phyloP scores from a whole-genome alignment of 106 monocot species.

The Platanthera zijinensis region DNA sequence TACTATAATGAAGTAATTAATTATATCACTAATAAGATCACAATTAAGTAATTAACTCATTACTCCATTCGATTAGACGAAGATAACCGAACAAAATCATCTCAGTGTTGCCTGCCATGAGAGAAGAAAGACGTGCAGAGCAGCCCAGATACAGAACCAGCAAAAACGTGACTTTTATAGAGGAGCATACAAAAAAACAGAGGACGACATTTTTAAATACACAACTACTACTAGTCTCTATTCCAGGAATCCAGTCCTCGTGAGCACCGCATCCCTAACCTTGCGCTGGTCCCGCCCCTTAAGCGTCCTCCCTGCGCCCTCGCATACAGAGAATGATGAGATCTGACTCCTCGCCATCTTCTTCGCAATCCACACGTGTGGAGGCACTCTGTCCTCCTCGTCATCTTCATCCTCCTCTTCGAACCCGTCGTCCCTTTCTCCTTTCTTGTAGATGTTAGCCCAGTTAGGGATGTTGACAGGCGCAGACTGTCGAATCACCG shows the following conservation, averaged over 20 bases:
- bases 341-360: constrained; percentile 54
- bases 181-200: background rate
- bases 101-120: background rate
- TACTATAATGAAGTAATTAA: background rate
- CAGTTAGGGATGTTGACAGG: constrained; percentile 44
- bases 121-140: background rate
- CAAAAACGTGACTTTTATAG: background rate
- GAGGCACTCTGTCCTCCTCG: constrained; percentile 27
- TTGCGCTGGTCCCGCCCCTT: constrained; percentile 66
- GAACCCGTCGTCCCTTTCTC: background rate
- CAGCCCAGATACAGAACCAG: background rate
- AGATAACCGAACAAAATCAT: constrained; percentile 1
- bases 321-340: constrained; percentile 63
- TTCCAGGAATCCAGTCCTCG: constrained; percentile 66
- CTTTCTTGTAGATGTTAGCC: constrained; percentile 28
- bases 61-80: background rate
- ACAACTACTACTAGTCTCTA: background rate
- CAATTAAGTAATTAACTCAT: background rate
- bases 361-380: constrained; percentile 63
- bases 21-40: background rate
- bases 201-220: background rate
- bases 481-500: constrained; percentile 25
- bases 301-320: constrained; percentile 68
- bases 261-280: constrained; percentile 67
- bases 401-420: constrained; percentile 25